phyloP scores from a whole-genome alignment of 495 filamentous ascomycete species.

The Xylaria venustula region DNA sequence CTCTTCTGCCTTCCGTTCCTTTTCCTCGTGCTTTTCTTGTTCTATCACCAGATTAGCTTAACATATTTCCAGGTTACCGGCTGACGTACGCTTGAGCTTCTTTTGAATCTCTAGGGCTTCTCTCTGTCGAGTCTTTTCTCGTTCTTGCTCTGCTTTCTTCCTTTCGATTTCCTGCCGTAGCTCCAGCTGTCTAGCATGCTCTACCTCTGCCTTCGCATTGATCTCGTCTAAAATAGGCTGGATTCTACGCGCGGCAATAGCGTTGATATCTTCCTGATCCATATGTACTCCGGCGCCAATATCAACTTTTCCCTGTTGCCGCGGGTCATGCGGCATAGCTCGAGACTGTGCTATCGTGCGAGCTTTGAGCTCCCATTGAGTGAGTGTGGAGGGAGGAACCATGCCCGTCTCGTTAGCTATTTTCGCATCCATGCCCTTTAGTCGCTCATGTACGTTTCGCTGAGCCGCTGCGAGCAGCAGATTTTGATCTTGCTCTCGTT shows the following conservation, averaged over 20 bases:
- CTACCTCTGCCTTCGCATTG: conserved; percentile 66
- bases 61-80: background rate
- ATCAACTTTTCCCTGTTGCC: conserved; percentile 62
- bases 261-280: conserved; percentile 75
- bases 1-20: conserved; percentile 47
- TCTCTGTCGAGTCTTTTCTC: conserved; percentile 43
- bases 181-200: conserved; percentile 59
- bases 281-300: conserved; percentile 81
- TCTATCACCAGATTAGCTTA: conserved; percentile 31
- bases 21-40: conserved; percentile 52
- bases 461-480: conserved; percentile 75
- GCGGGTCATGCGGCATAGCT: conserved; percentile 53
- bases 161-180: conserved; percentile 47
- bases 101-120: conserved; percentile 44
- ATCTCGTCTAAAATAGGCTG: conserved; percentile 93
- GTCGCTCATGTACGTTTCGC: conserved; percentile 74
- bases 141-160: conserved; percentile 43
- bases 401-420: conserved; percentile 76
- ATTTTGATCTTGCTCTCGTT: conserved; percentile 70
- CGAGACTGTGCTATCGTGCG: conserved; percentile 64
- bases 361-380: conserved; percentile 78
- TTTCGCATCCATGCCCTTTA: conserved; percentile 77
- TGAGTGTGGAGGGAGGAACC: conserved; percentile 63
- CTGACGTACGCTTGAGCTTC: conserved; percentile 40
- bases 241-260: conserved; percentile 74